These are phyloP conservation scores for Pichia sp. DNA, from an alignment of 1,139 yeast species.

Conservation along the genomic window DNA sequence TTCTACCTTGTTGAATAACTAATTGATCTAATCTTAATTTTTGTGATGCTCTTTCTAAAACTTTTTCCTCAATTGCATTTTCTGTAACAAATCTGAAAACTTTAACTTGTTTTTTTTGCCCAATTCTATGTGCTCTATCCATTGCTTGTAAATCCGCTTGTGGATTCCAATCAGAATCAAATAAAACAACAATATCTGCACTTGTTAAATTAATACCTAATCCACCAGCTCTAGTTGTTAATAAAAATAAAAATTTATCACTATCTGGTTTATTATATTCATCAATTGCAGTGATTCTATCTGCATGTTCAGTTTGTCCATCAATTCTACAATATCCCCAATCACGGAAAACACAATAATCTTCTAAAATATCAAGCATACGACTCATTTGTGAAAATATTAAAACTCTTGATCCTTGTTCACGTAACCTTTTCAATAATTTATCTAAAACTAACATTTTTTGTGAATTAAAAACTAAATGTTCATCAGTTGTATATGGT, in stretches of 20 bases:
- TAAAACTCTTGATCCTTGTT: slow-evolving; percentile 68
- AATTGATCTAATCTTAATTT: slow-evolving; percentile 71
- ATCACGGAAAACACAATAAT: slow-evolving; percentile 64
- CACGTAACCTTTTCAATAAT: slow-evolving; percentile 52
- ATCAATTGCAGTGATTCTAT: slow-evolving; percentile 69
- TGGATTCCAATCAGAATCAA: slow-evolving; percentile 83
- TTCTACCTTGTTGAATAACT: slow-evolving; percentile 72
- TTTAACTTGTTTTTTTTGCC: slow-evolving; percentile 75
- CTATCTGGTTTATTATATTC: slow-evolving; percentile 68
- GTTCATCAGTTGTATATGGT: slow-evolving; percentile 79
- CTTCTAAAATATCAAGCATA: slow-evolving; percentile 72
- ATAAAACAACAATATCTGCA: slow-evolving; percentile 68
- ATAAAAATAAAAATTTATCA: slow-evolving; percentile 60
- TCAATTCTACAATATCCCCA: slow-evolving; percentile 71
- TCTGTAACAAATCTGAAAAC: slow-evolving; percentile 74
- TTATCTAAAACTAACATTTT: slow-evolving; percentile 70
- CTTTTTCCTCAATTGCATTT: slow-evolving; percentile 76
- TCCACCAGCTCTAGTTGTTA: slow-evolving; percentile 86
- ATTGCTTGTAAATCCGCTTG: slow-evolving; percentile 84
- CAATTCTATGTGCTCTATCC: slow-evolving; percentile 87
- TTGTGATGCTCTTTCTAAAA: slow-evolving; percentile 73
- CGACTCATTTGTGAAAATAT: slow-evolving; percentile 81
- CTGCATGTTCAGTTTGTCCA: slow-evolving; percentile 76
- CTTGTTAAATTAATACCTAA: slow-evolving; percentile 72
- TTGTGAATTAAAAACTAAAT: slow-evolving; percentile 64